These are phyloP conservation scores for Phytophthora agathidicida DNA, from an alignment of 352 stramenopile genomes.

Conservation along the genomic window DNA sequence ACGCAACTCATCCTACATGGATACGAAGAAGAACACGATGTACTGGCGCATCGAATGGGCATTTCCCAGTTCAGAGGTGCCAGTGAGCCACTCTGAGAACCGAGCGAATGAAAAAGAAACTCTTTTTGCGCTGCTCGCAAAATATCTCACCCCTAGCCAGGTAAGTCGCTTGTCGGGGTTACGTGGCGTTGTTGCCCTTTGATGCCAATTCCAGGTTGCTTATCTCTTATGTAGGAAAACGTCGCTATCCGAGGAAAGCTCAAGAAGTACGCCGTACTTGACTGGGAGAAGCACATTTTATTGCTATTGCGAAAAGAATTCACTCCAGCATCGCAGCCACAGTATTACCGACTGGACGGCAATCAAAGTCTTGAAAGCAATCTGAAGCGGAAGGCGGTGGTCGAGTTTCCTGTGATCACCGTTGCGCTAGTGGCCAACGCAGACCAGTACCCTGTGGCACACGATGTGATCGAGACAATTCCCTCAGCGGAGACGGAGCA, in stretches of 20 bases:
- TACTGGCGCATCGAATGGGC: slow-evolving; percentile 84
- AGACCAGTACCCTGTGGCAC: slow-evolving; percentile 59
- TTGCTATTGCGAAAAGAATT: slow-evolving; percentile 86
- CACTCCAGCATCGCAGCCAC: slow-evolving; percentile 57
- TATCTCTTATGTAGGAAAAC: slow-evolving; percentile 57
- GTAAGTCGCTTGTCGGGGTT: slow-evolving; percentile 35
- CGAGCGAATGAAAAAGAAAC: slow-evolving; percentile 59
- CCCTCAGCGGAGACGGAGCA: slow-evolving; percentile 11
- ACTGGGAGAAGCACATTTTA: slow-evolving; percentile 64
- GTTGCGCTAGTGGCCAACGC: slow-evolving; percentile 55
- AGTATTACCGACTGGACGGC: slow-evolving; percentile 79
- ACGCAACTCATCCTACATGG: slow-evolving; percentile 80
- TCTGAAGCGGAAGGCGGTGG: slow-evolving; percentile 75
- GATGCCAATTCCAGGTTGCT: background rate
- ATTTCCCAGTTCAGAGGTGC: slow-evolving; percentile 61
- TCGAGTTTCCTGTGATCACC: slow-evolving; percentile 81
- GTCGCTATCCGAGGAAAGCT: slow-evolving; percentile 69
- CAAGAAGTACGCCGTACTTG: slow-evolving; percentile 59
- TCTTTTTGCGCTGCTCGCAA: slow-evolving; percentile 59
- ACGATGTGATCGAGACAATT: slow-evolving; percentile 76
- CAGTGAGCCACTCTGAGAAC: slow-evolving; percentile 55
- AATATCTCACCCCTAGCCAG: slow-evolving; percentile 62
- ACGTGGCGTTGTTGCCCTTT: background rate
- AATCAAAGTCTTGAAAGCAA: slow-evolving; percentile 70
- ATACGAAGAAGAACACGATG: slow-evolving; percentile 62